Conservation (phyloP, 352 stramenopile genomes). For the Blastocystis sp. region DNA sequence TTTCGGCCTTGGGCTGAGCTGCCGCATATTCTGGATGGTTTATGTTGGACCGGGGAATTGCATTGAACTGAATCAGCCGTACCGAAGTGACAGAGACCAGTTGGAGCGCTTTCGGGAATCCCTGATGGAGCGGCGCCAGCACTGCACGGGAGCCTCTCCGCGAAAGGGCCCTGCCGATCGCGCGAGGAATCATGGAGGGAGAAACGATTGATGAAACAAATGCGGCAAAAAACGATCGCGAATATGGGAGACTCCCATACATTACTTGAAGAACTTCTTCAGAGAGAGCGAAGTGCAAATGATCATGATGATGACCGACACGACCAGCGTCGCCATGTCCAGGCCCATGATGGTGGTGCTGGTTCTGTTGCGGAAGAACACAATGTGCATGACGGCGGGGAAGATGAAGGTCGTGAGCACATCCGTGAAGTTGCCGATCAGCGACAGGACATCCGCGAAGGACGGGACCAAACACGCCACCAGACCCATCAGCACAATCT, state of each 20-base stretch:
- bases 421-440: slow-evolving; percentile 65
- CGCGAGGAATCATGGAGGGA: neutral
- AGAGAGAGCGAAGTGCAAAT: slow-evolving; percentile 56
- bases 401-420: slow-evolving; percentile 64
- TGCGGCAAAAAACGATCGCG: too few species aligned
- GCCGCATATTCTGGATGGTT: neutral
- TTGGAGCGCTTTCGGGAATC: too few species aligned
- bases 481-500: slow-evolving; percentile 19
- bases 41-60: neutral
- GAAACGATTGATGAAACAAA: neutral
- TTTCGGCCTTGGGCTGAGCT: neutral
- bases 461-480: slow-evolving; percentile 30
- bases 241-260: too few species aligned
- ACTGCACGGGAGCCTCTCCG: neutral
- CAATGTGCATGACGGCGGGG: slow-evolving; percentile 61
- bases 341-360: slow-evolving; percentile 18
- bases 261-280: slow-evolving; percentile 31
- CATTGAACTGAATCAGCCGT: slow-evolving; percentile 18
- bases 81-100: neutral
- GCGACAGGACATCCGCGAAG: neutral
- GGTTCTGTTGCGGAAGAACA: slow-evolving; percentile 61
- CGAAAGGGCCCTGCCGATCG: neutral
- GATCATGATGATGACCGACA: slow-evolving; percentile 65
- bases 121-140: too few species aligned
- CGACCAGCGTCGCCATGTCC: slow-evolving; percentile 31